These are phyloP conservation scores for Calonectria multiphialidica DNA, from an alignment of 2,329 filamentous ascomycete genomes.

Conservation along the genomic window DNA sequence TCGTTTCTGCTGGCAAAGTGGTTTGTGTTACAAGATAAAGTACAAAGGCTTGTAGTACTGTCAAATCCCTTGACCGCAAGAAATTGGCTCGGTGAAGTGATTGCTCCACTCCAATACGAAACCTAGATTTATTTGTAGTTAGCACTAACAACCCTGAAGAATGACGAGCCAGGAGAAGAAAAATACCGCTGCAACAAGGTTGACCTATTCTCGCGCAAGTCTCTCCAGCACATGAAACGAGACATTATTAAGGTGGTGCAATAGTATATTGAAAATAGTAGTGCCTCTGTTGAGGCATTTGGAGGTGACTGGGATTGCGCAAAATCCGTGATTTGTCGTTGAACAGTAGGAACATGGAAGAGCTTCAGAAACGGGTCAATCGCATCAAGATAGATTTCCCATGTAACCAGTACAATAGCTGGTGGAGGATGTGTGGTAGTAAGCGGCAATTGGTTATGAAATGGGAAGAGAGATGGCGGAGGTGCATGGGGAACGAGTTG, in stretches of 20 bases:
- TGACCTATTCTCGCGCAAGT: conserved; percentile 11
- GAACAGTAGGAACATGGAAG: conserved; percentile 24
- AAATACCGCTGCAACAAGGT: conserved; percentile 12
- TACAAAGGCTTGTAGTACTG: conserved; percentile 30
- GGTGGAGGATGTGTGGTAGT: conserved; percentile 9
- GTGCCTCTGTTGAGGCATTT: conserved; percentile 17
- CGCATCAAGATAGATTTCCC: conserved; percentile 28
- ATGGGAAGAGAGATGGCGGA: not conserved
- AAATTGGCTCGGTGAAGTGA: conserved; percentile 21
- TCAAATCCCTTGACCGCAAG: conserved; percentile 19
- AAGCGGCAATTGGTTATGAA: not conserved
- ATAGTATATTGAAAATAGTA: conserved; percentile 33
- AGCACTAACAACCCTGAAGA: not conserved
- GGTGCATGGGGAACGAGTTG: not conserved
- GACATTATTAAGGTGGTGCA: conserved; percentile 13
- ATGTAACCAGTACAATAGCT: conserved; percentile 11
- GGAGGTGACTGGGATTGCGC: not conserved
- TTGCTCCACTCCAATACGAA: conserved; percentile 11
- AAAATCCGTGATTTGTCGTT: conserved; percentile 14
- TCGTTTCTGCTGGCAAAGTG: no score
- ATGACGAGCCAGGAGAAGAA: not conserved
- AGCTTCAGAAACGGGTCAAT: conserved; percentile 30
- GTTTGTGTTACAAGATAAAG: conserved; percentile 26
- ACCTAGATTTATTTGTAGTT: not conserved
- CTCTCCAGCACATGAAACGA: conserved; percentile 5